phyloP scores from a whole-genome alignment of 345 rosid species.

The Lepidium aucheri region DNA sequence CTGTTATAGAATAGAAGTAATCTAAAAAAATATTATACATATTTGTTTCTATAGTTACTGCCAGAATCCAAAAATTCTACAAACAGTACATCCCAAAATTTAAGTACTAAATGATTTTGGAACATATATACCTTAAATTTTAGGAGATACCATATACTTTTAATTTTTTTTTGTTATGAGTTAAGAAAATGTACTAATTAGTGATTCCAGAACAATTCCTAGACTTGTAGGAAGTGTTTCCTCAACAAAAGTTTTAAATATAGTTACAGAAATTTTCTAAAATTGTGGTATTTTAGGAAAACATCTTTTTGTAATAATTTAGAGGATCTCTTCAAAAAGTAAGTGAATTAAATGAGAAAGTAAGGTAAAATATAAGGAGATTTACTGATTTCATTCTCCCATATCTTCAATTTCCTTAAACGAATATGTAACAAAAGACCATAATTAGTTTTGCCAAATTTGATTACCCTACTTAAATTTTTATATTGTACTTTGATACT shows the following conservation, averaged over 20 bases:
- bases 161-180: background rate
- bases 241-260: background rate
- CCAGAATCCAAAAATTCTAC: background rate
- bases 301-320: background rate
- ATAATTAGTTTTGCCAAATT: background rate
- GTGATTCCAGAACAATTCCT: background rate
- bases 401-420: constrained; percentile 9
- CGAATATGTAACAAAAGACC: background rate
- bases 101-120: background rate
- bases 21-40: background rate
- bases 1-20: background rate
- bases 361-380: background rate
- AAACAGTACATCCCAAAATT: background rate
- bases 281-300: background rate
- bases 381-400: background rate
- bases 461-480: background rate
- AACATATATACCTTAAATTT: background rate
- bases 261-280: background rate
- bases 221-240: background rate
- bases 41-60: background rate
- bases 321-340: background rate
- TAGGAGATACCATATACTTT: background rate
- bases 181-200: background rate
- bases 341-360: background rate
- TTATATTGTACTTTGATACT: background rate